These are phyloP conservation scores for Pestalotiopsis sp. DNA, from an alignment of 2,329 filamentous ascomycete genomes.

Conservation along the genomic window DNA sequence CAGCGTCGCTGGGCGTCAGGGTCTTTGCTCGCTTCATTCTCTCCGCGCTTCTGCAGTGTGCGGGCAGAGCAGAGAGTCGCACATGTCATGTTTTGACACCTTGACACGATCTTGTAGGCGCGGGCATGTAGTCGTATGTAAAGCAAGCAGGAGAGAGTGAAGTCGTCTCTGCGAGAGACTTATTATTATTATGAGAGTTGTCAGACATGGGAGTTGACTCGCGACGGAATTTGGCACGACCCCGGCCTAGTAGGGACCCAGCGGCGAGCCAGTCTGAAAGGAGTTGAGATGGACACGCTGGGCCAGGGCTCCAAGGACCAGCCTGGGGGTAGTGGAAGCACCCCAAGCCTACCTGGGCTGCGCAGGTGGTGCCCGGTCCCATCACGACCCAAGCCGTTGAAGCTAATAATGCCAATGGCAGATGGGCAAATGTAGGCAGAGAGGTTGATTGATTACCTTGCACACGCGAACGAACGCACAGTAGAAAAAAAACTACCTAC, in stretches of 20 bases:
- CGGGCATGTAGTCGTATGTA: not conserved
- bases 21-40: slow-evolving; percentile 12
- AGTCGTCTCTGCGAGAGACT: not conserved
- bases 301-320: not conserved
- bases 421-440: not conserved
- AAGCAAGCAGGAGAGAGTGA: not conserved
- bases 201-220: slow-evolving; percentile 3
- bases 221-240: slow-evolving; percentile 7
- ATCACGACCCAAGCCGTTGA: slow-evolving; percentile 9
- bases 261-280: not conserved
- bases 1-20: slow-evolving; percentile 1
- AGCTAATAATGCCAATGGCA: not conserved
- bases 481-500: not conserved
- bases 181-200: slow-evolving; percentile 4
- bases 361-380: not conserved
- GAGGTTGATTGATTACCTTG: slow-evolving; percentile 1
- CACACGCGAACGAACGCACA: not conserved
- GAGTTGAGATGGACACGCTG: not conserved
- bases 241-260: slow-evolving; percentile 1
- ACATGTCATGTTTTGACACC: slow-evolving; percentile 6
- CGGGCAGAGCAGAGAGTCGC: not conserved
- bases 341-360: not conserved
- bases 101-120: not conserved
- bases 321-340: not conserved
- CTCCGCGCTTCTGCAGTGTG: not conserved